Percentiles rank a stretch among this genome's conserved stretches.
phyloP scores from a whole-genome alignment of 139 green algal genomes.

The Coelastrella sp. region DNA sequence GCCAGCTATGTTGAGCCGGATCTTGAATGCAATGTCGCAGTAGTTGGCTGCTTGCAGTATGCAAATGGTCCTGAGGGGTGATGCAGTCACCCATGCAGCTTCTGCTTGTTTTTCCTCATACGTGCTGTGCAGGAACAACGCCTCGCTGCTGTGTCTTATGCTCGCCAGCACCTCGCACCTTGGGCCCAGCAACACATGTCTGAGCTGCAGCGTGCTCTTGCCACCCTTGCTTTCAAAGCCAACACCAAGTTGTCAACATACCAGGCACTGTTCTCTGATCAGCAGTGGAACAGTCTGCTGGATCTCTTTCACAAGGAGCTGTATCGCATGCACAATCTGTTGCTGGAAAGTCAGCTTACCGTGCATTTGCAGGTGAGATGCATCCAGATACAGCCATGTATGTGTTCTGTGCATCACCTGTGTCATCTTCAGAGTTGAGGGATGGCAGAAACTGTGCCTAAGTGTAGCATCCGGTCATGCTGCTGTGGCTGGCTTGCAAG shows the following conservation, averaged over 20 bases:
- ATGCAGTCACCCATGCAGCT: neutral
- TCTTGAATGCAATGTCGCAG: too few relatives aligned
- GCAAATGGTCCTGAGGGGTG: too few relatives aligned
- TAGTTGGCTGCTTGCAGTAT: too few relatives aligned
- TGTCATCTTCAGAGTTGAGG: too few relatives aligned
- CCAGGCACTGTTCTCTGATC: conserved; percentile 61
- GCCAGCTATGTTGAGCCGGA: too few relatives aligned
- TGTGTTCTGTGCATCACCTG: too few relatives aligned
- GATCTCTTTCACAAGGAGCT: conserved; percentile 83
- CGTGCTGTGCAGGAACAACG: conserved; percentile 54
- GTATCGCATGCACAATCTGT: conserved; percentile 84
- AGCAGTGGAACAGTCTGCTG: conserved; percentile 74
- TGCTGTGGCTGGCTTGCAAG: too few relatives aligned
- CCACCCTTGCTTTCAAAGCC: conserved; percentile 79
- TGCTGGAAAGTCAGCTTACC: conserved; percentile 75
- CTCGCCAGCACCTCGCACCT: conserved; percentile 53
- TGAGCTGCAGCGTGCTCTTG: conserved; percentile 90
- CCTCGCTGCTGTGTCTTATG: conserved; percentile 84
- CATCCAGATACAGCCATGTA: too few relatives aligned
- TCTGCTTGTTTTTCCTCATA: neutral
- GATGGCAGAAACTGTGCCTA: too few relatives aligned
- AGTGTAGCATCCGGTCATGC: too few relatives aligned
- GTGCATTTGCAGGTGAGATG: conserved; percentile 80
- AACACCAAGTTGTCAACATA: conserved; percentile 71
- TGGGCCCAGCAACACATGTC: conserved; percentile 64